Evolutionary conservation across 441 rosid genomes (phyloP).

Genomic region (Adansonia gregorii): DNA sequence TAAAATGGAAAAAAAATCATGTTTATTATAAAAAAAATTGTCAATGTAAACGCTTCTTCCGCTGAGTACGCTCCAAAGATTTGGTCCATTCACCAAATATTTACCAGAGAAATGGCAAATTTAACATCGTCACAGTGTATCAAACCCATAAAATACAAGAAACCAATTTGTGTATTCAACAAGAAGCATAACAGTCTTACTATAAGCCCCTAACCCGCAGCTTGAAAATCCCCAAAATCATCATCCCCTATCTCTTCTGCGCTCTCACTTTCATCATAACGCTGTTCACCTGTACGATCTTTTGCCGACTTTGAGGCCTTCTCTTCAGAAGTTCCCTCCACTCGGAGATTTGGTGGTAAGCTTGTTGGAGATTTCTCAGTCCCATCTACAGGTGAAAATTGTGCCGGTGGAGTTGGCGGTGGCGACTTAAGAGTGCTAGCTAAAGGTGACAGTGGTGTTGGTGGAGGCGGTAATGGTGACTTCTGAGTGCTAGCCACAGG

Average conservation of each 20-base stretch:
- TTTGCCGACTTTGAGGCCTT: conserved; percentile 28
- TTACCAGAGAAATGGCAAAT: conserved; percentile 17
- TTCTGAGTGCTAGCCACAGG: too few species aligned
- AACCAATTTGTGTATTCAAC: neutral
- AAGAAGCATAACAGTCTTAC: conserved; percentile 1
- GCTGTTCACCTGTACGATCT: conserved; percentile 41
- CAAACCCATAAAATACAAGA: conserved; percentile 24
- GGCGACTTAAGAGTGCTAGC: conserved; percentile 42
- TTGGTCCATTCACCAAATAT: conserved; percentile 18
- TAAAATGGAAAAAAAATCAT: neutral
- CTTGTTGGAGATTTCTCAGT: conserved; percentile 46
- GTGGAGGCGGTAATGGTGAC: conserved; percentile 83
- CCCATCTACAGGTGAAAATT: conserved; percentile 49
- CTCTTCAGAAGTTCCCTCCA: conserved; percentile 37
- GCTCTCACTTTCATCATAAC: conserved; percentile 34
- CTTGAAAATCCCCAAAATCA: conserved; percentile 98
- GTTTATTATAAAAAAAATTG: neutral
- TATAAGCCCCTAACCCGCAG: conserved; percentile 55
- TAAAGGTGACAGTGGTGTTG: conserved; percentile 60
- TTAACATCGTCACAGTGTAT: neutral
- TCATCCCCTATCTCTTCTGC: conserved; percentile 61
- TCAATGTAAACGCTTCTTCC: neutral
- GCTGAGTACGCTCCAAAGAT: neutral
- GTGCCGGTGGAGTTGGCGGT: conserved; percentile 43
- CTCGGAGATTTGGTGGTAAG: conserved; percentile 38